Evolutionary conservation across 176 grass and related monocot species (phyloP).

Genomic region (Pontederia crassipes): DNA sequence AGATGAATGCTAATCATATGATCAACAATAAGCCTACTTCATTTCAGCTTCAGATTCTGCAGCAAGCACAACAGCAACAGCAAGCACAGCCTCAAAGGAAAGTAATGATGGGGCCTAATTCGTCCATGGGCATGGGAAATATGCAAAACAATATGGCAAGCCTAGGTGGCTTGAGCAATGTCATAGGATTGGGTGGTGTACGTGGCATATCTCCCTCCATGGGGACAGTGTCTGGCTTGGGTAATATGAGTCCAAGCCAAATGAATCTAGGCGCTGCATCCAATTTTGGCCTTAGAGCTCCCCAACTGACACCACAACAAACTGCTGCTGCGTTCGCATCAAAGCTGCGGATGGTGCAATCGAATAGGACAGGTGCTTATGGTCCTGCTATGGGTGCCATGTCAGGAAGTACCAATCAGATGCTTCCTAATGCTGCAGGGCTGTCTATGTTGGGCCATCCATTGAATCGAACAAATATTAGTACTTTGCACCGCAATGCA

Average conservation of each 20-base stretch:
- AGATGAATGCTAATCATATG: constrained; percentile 50
- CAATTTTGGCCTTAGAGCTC: constrained; percentile 47
- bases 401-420: constrained; percentile 53
- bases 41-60: constrained; percentile 40
- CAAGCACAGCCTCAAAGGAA: constrained; percentile 61
- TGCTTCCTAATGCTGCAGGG: constrained; percentile 47
- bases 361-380: constrained; percentile 50
- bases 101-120: constrained; percentile 60
- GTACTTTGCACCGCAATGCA: constrained; percentile 43
- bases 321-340: constrained; percentile 18
- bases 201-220: constrained; percentile 22
- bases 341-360: constrained; percentile 51
- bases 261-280: constrained; percentile 46
- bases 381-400: constrained; percentile 50
- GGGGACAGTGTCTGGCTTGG: constrained; percentile 2
- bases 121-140: constrained; percentile 54
- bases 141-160: constrained; percentile 59
- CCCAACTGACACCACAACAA: constrained; percentile 30
- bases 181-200: constrained; percentile 61
- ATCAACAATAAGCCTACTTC: constrained; percentile 42
- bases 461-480: constrained; percentile 58
- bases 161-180: constrained; percentile 49
- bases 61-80: constrained; percentile 54
- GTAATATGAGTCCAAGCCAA: constrained; percentile 34
- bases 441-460: constrained; percentile 62